phyloP scores from a whole-genome alignment of 768 basidiomycete genomes.

The Hypholoma sublateritium region DNA sequence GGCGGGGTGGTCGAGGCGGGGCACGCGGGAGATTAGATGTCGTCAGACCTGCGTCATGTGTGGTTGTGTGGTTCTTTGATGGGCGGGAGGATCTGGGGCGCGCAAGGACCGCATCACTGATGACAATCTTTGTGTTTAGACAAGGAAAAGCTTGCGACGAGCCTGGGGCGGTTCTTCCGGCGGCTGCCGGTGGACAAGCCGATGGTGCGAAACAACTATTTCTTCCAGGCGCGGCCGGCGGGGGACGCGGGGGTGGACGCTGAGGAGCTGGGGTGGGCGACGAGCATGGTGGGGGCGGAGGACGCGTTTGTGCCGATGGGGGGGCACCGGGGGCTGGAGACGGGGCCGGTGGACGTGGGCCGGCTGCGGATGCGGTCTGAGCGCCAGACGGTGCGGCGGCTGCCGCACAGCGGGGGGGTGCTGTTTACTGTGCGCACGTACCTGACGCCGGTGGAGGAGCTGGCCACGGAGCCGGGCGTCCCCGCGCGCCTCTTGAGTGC shows the following conservation, averaged over 20 bases:
- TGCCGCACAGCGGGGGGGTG: conserved; percentile 62
- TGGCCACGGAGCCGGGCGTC: conserved; percentile 55
- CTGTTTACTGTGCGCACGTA: conserved; percentile 73
- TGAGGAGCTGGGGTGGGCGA: conserved; percentile 67
- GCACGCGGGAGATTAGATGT: background rate
- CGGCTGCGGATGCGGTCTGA: conserved; percentile 59
- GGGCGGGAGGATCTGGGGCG: background rate
- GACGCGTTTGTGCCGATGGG: conserved; percentile 34
- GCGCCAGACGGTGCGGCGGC: conserved; percentile 64
- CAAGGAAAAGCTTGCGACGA: conserved; percentile 58
- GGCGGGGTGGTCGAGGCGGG: background rate
- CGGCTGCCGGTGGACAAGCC: conserved; percentile 67
- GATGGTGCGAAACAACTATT: conserved; percentile 71
- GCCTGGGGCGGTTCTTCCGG: conserved; percentile 71
- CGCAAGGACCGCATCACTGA: conserved; percentile 2
- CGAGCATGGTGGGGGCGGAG: conserved; percentile 54
- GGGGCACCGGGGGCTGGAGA: conserved; percentile 17
- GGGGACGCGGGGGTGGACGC: conserved; percentile 41
- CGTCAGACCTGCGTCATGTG: conserved; percentile 1
- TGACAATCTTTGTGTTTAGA: conserved; percentile 35
- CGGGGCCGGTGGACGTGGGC: conserved; percentile 29
- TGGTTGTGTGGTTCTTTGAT: background rate
- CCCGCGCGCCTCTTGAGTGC: conserved; percentile 64
- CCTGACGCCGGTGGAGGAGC: conserved; percentile 49
- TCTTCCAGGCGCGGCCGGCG: conserved; percentile 28